phyloP scores from a whole-genome alignment of 768 basidiomycete species.

The Tephrocybe rancida region DNA sequence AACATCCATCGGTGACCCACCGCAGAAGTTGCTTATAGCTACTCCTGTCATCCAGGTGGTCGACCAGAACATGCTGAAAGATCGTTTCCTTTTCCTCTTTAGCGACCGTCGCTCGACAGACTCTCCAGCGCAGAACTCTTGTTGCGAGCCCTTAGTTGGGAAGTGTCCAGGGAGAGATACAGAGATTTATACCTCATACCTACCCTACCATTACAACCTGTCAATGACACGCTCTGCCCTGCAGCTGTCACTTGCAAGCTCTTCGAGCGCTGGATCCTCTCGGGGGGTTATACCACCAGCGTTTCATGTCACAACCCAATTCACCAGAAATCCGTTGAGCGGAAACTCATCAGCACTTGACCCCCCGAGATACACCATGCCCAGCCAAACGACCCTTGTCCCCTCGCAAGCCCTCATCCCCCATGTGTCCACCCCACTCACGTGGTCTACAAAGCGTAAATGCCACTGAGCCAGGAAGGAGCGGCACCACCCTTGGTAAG shows the following conservation, averaged over 20 bases:
- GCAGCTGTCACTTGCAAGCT: not conserved
- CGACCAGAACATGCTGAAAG: constrained; percentile 92
- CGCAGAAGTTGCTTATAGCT: constrained; percentile 81
- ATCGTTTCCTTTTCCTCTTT: constrained; percentile 97
- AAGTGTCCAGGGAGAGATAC: no score
- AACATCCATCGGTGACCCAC: constrained; percentile 78
- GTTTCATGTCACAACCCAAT: no score
- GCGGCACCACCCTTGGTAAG: not conserved
- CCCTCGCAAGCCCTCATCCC: no score
- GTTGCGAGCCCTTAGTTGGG: no score
- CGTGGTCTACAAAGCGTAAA: not conserved
- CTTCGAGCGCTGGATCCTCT: not conserved
- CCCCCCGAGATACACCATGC: no score
- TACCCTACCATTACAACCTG: no score
- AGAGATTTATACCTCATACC: no score
- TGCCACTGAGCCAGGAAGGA: no score
- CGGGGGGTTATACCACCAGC: constrained; percentile 4
- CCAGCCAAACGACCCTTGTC: no score
- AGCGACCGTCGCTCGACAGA: constrained; percentile 49
- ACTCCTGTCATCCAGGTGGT: constrained; percentile 93
- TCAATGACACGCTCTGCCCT: not conserved
- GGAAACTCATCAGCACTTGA: not conserved
- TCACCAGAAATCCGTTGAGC: not conserved
- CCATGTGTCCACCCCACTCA: not conserved
- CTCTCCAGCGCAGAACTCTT: no score